Evolutionary conservation across 2,329 filamentous ascomycete species (phyloP), one percentile per base, ranked within the genome.

Genomic region (Curvularia eragrostidis): DNA sequence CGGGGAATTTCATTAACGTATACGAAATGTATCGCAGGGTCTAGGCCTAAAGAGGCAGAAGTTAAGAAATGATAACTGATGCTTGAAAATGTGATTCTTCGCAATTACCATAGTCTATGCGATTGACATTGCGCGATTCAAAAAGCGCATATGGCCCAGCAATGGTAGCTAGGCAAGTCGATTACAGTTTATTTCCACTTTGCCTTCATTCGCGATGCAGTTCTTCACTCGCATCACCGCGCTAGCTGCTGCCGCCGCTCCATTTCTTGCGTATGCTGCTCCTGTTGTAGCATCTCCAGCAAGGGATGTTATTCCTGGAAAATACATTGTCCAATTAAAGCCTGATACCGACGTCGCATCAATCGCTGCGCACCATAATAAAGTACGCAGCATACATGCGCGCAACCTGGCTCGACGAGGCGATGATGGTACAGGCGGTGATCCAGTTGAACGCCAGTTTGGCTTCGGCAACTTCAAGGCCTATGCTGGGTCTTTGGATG

Each of bases 241-340:
- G 39, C 46, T 74, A 23, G 67, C 63, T 23, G 67, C 61, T 6
- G 64, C 62, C 13, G 68, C 62, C 10, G 57, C 66, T 13, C 68
- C 68, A 3, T 69, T 71, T 32, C 41, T 74, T 1, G 56, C 59
- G 3, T 54, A 62, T 15, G 70, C 68, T 41, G 67, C 65, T 41
- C 71, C 71, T 7, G 42, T 70, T 5, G 32, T 39, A 8, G 10
- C 56, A 9, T 51, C 56, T 23, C 36, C 51, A 3, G 28, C 54
- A 2, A 48, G 58, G 34, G 58, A 62, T 13, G 30, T 66, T 19
- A 68, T 80, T 44, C 72, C 74, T 13, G 75, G 74, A 59, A 79
- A 79, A 70, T 82, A 78, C 67, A 79, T 81, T 53, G 71, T 81
- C 55, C 77, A 76, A 62, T 49, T 81, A 53, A 79, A 76, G 68